Evolutionary conservation across 2,329 filamentous ascomycete genomes (phyloP).

Genomic region (Aspergillus sp.): DNA sequence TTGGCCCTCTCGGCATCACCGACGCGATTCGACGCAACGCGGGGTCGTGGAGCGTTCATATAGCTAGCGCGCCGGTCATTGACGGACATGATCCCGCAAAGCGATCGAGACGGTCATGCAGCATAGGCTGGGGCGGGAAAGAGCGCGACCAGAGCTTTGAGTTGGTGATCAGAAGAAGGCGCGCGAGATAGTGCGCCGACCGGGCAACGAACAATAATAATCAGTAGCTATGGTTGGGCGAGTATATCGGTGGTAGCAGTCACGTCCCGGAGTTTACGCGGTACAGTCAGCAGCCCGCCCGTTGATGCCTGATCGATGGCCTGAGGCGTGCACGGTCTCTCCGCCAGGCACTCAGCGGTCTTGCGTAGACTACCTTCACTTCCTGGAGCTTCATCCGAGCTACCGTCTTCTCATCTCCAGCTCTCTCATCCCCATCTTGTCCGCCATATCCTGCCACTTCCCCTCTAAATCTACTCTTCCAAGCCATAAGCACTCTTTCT

Average conservation of each 20-base stretch:
- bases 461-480: slow-evolving; percentile 1
- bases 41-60: slow-evolving; percentile 39
- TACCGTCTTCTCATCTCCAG: slow-evolving; percentile 18
- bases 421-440: slow-evolving; percentile 12
- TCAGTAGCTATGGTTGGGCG: not conserved
- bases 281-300: slow-evolving; percentile 5
- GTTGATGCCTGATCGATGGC: slow-evolving; percentile 19
- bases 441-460: slow-evolving; percentile 7
- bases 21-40: slow-evolving; percentile 41
- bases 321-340: slow-evolving; percentile 16
- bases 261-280: slow-evolving; percentile 12
- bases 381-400: slow-evolving; percentile 31
- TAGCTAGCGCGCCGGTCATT: slow-evolving; percentile 41
- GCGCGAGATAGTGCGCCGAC: not conserved
- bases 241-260: slow-evolving; percentile 8
- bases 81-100: slow-evolving; percentile 36
- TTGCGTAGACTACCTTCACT: slow-evolving; percentile 34
- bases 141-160: not conserved
- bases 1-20: slow-evolving; percentile 29
- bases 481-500: not conserved
- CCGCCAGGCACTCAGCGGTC: slow-evolving; percentile 32
- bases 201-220: not conserved
- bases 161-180: not conserved
- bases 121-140: slow-evolving; percentile 10
- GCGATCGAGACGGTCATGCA: slow-evolving; percentile 24